Evolutionary conservation across 352 stramenopile genomes (phyloP), one percentile per base, ranked within the genome.

Genomic region (Globisporangium spinosum): DNA sequence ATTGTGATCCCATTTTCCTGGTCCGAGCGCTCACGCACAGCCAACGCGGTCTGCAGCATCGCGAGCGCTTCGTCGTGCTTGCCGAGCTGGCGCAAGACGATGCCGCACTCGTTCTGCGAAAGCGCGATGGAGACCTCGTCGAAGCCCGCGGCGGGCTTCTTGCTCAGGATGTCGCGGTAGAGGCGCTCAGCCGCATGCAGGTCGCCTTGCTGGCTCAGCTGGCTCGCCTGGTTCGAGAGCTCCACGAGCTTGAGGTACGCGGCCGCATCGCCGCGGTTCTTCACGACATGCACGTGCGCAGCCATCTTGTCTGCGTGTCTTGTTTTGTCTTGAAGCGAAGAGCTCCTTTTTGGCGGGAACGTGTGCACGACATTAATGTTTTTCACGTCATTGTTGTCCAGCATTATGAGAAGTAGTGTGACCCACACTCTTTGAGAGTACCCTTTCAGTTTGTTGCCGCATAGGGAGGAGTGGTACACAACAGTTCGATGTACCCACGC

Each of bases 71-170:
- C 81, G 32, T 85, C 75, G 22, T 83, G 60, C 59, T 77, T 69
- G 27, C 77, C 83, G 1, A 78, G 63, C 38, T 78, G 77, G 9
- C 83, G 81, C 68, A 91, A 63, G 22, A 82, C 73, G 25, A 79
- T 57, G 43, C 83, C 83, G 63, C 83, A 62, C 32, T 89, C 78
- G 67, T 78, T 73, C 78, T 91, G 79, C 6, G 78, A 83, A 64
- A 89, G 55, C 38, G 83, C 83, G 47, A 91, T 69, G 20, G 81
- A 83, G 32, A 89, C 69, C 13, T 75, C 70, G 63, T 89, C 83
- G 55, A 91, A 91, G 17, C 83, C 83, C 1, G 81, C 83, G 25
- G 49, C 72, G 1, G 81, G 74, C 56, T 87, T 78, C 51, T 75
- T 67, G 20, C 20, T 27, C 43, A 89, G 70, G 9, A 89, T 72